Base-by-base conservation (phyloP, 2,329 filamentous ascomycete species). In the Cladobotryum mycophilum region DNA sequence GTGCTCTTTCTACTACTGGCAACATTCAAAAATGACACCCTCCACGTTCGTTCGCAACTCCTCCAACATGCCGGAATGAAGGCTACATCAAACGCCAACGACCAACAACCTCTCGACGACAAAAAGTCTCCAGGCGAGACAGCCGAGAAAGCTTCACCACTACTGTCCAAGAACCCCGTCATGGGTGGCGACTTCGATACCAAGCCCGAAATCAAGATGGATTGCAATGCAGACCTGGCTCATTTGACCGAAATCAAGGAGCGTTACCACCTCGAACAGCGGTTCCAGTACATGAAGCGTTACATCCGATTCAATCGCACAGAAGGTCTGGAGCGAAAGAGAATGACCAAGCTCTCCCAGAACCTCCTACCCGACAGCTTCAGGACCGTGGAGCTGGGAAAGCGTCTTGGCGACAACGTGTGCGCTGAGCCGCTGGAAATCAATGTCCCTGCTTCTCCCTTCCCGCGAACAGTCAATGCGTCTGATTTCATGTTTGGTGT, bases 401-500 rank as follows among this genome's bases (percentile, higher is more conserved):
- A 72, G 55, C 65, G 62, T 38, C 70, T 73, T 47, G 56, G 67
- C 6, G 57, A 67, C 20, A 70, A 76, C 49, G 61, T 64, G 17
- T 82, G 79, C 55, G 63, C 70, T 15, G 68, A 71, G 48, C 76
- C 79, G 0, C 67, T 82, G 14, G 68, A 76, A 34, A 69, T 80
- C 6, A 69, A 73, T 0, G 78, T 81, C 3, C 63, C 78, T 7
- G 68, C 68, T 42, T 81, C 79, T 0, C 71, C 72, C 3, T 73
- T 69, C 51, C 78, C 79, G 5, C 62, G 67, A 3, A 72, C 72
- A 1, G 78, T 74, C 49, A 76, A 81, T 53, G 71, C 76, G 11
- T 77, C 76, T 36, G 76, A 79, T 53, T 78, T 81, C 62, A 75
- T 81, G 62, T 81, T 81, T 54, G 78, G 78, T 38, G 76, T 82